phyloP scores from a whole-genome alignment of 192 early-diverging fungal species.

The Geranomyces michiganensis region DNA sequence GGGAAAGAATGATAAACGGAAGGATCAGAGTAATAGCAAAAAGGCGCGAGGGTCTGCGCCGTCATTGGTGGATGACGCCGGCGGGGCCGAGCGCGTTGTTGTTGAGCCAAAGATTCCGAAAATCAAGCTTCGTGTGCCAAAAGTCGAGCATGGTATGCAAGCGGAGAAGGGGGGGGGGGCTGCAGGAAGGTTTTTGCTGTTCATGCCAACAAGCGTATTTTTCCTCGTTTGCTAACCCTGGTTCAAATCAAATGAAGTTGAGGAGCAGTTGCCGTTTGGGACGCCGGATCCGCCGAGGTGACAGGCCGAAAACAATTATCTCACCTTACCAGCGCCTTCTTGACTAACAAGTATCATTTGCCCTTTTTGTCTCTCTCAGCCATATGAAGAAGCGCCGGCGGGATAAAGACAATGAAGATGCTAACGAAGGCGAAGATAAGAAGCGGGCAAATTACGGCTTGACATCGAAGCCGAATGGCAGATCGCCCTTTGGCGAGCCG shows the following conservation, averaged over 20 bases:
- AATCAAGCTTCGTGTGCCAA: constrained; percentile 9
- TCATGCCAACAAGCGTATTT: too few species aligned
- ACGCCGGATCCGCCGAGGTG: not conserved
- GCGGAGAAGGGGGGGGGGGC: not conserved
- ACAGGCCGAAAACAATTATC: not conserved
- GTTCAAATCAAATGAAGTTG: not conserved
- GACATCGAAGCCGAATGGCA: not conserved
- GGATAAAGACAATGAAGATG: constrained; percentile 27
- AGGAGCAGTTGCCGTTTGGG: not conserved
- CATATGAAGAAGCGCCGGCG: constrained; percentile 22
- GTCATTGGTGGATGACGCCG: not conserved
- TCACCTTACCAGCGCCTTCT: too few species aligned
- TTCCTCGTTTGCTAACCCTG: not conserved
- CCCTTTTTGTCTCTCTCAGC: not conserved
- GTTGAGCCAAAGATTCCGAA: constrained; percentile 9
- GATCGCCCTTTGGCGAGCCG: not conserved
- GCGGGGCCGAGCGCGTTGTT: not conserved
- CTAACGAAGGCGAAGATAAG: constrained; percentile 12
- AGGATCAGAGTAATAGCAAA: not conserved
- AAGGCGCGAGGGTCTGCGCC: not conserved
- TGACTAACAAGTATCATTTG: too few species aligned
- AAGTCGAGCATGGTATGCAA: not conserved
- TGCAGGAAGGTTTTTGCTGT: too few species aligned
- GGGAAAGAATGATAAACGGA: not conserved
- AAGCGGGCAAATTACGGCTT: constrained; percentile 9